Evolutionary conservation across 2,329 filamentous ascomycete species (phyloP).

Genomic region (Neocatenulostroma microsporum): DNA sequence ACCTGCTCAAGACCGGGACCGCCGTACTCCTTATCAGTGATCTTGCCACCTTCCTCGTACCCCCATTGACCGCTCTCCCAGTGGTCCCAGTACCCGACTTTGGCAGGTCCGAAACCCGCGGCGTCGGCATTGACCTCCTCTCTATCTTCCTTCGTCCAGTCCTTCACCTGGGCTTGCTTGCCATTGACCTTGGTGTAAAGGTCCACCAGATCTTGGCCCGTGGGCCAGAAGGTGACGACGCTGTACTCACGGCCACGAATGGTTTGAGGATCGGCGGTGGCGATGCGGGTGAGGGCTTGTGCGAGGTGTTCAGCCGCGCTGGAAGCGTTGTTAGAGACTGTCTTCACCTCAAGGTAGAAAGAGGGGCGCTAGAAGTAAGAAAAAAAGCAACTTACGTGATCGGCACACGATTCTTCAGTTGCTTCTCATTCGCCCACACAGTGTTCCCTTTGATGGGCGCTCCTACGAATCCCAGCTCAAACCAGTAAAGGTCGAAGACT

Average conservation of each 20-base stretch:
- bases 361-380: too few species aligned
- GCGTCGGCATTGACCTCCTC: constrained; percentile 4
- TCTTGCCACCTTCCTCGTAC: constrained; percentile 5
- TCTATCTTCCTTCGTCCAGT: constrained; percentile 3
- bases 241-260: constrained; percentile 7
- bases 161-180: constrained; percentile 5
- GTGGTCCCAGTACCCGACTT: constrained; percentile 7
- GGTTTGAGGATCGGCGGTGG: constrained; percentile 4
- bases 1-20: constrained; percentile 5
- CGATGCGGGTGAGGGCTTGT: constrained; percentile 3
- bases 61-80: constrained; percentile 3
- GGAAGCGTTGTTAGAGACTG: too few species aligned
- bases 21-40: not conserved
- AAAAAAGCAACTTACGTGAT: constrained; percentile 9
- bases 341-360: too few species aligned
- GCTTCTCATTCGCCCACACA: constrained; percentile 2
- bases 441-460: constrained; percentile 6
- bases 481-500: constrained; percentile 5
- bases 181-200: constrained; percentile 10
- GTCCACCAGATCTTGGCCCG: constrained; percentile 7
- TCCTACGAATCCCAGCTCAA: constrained; percentile 6
- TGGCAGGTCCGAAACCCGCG: constrained; percentile 6
- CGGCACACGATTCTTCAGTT: constrained; percentile 2
- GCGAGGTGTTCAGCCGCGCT: constrained; percentile 6
- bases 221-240: constrained; percentile 9